Evolutionary conservation across 1,139 yeast species (phyloP), one percentile per base, ranked within the genome.

Genomic region (Debaryomyces coudertii): DNA sequence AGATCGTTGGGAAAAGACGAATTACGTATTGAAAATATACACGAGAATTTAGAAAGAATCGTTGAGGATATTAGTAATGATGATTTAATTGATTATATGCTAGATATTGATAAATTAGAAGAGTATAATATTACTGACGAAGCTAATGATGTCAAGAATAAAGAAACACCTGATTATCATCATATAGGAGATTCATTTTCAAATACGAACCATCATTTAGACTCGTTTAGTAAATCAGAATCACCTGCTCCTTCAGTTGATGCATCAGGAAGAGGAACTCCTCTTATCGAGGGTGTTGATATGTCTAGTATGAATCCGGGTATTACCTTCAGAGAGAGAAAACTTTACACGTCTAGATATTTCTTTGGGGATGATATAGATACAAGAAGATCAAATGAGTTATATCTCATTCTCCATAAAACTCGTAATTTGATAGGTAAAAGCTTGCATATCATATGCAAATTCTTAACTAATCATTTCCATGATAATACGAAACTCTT

Each of bases 401-500:
- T 76, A 22, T 89, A 90, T 57, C 58, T 74, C 39, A 76, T 76
- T 46, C 68, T 92, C 9, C 96, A 89, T 57, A 72, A 76, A 18
- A 67, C 82, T 9, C 78, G 96, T 47, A 72, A 78, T 27, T 63
- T 72, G 41, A 76, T 90, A 38, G 97, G 97, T 0, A 73, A 75
- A 47, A 71, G 82, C 46, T 75, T 93, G 45, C 96, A 89, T 57
- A 71, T 74, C 5, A 68, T 88, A 15, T 78, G 76, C 53, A 60
- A 68, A 31, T 80, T 78, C 53, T 63, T 90, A 51, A 58, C 66
- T 3, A 63, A 71, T 3, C 68, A 79, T 45, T 79, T 79, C 47
- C 83, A 79, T 45, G 90, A 87, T 52, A 87, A 89, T 52, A 80
- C 89, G n/a, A 80, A 82, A 14, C 65, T 88, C 15, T 80, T 85